These are phyloP conservation scores for Botrytis galanthina DNA, from an alignment of 2,329 filamentous ascomycete genomes.

Conservation along the genomic window DNA sequence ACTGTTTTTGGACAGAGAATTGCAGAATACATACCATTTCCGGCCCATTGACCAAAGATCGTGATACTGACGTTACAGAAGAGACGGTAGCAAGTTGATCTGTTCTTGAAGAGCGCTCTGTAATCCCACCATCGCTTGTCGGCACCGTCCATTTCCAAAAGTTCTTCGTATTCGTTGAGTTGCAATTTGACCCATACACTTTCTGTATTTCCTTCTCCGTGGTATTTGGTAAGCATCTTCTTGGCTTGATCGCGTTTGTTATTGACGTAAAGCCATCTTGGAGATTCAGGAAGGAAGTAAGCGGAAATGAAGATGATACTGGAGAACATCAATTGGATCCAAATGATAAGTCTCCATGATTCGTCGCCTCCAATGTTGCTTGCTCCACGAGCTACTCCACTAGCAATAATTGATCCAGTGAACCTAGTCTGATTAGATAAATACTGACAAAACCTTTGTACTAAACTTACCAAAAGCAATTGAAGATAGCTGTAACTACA, in stretches of 20 bases:
- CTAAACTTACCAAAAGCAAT: slow-evolving; percentile 9
- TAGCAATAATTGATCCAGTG: slow-evolving; percentile 54
- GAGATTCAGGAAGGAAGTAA: slow-evolving; percentile 60
- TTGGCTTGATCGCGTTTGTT: slow-evolving; percentile 52
- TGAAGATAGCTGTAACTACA: slow-evolving; percentile 37
- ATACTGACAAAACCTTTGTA: neutral
- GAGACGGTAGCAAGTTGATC: slow-evolving; percentile 49
- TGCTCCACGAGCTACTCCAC: slow-evolving; percentile 53
- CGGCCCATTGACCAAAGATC: slow-evolving; percentile 53
- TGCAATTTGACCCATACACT: slow-evolving; percentile 53
- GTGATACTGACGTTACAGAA: slow-evolving; percentile 52
- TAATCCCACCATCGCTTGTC: slow-evolving; percentile 59
- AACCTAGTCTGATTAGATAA: slow-evolving; percentile 38
- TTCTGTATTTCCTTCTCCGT: slow-evolving; percentile 51
- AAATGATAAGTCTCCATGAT: slow-evolving; percentile 54
- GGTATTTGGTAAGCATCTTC: slow-evolving; percentile 53
- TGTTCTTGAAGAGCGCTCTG: slow-evolving; percentile 50
- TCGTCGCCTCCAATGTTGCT: slow-evolving; percentile 41
- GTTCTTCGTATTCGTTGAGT: slow-evolving; percentile 49
- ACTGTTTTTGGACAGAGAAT: neutral
- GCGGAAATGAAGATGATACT: slow-evolving; percentile 47
- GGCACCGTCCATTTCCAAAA: slow-evolving; percentile 48
- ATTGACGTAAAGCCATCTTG: slow-evolving; percentile 59
- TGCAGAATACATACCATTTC: slow-evolving; percentile 32
- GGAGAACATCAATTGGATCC: slow-evolving; percentile 47